phyloP scores from a whole-genome alignment of 2,329 filamentous ascomycete species.

The Penicillium rolfsii region DNA sequence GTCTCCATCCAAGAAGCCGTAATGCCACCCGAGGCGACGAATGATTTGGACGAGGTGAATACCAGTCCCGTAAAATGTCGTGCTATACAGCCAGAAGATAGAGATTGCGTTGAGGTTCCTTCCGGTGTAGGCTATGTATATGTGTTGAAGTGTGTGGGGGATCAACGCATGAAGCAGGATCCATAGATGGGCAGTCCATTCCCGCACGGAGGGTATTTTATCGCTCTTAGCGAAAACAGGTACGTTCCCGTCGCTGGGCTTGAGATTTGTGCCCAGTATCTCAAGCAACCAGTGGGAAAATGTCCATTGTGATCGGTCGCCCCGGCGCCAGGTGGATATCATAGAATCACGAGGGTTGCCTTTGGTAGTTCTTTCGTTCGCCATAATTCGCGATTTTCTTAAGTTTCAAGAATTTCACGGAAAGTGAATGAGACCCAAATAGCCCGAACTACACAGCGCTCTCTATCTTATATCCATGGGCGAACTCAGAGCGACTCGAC shows the following conservation, averaged over 20 bases:
- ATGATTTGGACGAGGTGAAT: slow-evolving; percentile 45
- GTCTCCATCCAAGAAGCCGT: slow-evolving; percentile 51
- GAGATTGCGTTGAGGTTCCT: slow-evolving; percentile 33
- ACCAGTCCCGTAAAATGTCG: slow-evolving; percentile 43
- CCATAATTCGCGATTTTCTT: slow-evolving; percentile 7
- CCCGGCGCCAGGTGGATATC: slow-evolving; percentile 18
- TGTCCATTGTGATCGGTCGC: slow-evolving; percentile 18
- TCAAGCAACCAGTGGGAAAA: slow-evolving; percentile 18
- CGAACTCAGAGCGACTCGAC: not conserved
- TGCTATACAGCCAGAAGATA: slow-evolving; percentile 42
- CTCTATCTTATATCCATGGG: not conserved
- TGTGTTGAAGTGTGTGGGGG: slow-evolving; percentile 44
- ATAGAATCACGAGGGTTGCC: slow-evolving; percentile 17
- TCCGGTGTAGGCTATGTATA: slow-evolving; percentile 32
- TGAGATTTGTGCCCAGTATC: slow-evolving; percentile 25
- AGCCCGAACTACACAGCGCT: not conserved
- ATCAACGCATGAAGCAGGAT: slow-evolving; percentile 43
- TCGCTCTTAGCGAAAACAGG: slow-evolving; percentile 48
- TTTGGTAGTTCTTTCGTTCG: slow-evolving; percentile 3
- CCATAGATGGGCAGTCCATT: slow-evolving; percentile 43
- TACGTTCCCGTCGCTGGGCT: slow-evolving; percentile 31
- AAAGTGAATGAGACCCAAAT: not conserved
- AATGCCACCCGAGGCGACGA: slow-evolving; percentile 40
- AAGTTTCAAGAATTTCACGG: too few species aligned
- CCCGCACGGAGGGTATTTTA: slow-evolving; percentile 42